Evolutionary conservation across 768 basidiomycete genomes (phyloP).

Genomic region (Boletus edulis): DNA sequence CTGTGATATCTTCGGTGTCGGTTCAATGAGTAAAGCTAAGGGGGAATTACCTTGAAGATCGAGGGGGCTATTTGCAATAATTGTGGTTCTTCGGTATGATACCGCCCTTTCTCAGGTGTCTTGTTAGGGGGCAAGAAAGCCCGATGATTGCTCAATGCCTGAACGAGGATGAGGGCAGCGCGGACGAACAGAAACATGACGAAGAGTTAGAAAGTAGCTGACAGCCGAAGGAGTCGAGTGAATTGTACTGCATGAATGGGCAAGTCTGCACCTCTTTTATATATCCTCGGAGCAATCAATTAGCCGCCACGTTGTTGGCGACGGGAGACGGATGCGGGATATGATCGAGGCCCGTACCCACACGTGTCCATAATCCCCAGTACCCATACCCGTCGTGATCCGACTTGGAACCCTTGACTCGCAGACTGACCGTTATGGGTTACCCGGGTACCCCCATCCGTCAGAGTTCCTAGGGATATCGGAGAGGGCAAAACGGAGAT

Average conservation of each 20-base stretch:
- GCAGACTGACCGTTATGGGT: neutral
- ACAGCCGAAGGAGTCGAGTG: neutral
- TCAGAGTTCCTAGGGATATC: neutral
- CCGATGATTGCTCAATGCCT: conserved; percentile 48
- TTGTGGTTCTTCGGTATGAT: conserved; percentile 50
- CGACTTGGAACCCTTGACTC: neutral
- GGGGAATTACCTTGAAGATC: conserved; percentile 47
- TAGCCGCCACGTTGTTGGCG: conserved; percentile 1
- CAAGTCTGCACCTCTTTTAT: conserved; percentile 17
- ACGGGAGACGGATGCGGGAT: neutral
- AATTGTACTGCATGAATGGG: neutral
- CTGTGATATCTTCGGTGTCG: conserved; percentile 27
- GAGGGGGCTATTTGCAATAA: conserved; percentile 55
- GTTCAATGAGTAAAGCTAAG: neutral
- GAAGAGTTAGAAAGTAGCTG: neutral
- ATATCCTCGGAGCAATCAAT: neutral
- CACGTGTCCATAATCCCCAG: neutral
- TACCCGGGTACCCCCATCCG: neutral
- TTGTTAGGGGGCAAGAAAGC: conserved; percentile 60
- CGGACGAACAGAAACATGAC: conserved; percentile 47
- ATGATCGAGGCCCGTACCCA: conserved; percentile 2
- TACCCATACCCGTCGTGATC: conserved; percentile 5
- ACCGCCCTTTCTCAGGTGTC: conserved; percentile 46
- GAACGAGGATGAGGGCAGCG: conserved; percentile 45
- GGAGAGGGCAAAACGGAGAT: neutral